A percentile compares a stretch with the other conserved stretches of the same genome.
phyloP scores from a whole-genome alignment of 257 asterid species.

The Knoxia roxburghii region DNA sequence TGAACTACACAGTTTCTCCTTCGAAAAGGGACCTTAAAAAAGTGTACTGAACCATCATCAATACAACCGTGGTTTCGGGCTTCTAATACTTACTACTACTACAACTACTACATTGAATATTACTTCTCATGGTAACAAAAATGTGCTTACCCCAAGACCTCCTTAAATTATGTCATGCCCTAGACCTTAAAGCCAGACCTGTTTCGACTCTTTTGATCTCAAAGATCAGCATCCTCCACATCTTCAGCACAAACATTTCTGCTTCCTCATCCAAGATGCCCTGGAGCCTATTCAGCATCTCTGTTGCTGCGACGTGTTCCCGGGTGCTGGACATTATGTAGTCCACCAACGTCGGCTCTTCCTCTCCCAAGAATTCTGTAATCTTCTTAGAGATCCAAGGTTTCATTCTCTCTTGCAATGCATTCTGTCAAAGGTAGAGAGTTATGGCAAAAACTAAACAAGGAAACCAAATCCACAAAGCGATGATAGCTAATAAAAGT shows the following conservation, averaged over 20 bases:
- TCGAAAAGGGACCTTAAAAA: not conserved
- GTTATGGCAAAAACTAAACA: not conserved
- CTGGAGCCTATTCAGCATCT: slow-evolving; percentile 94
- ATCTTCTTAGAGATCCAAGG: slow-evolving; percentile 98
- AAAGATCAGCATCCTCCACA: slow-evolving; percentile 99
- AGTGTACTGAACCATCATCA: not conserved
- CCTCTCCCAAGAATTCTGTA: slow-evolving; percentile 87
- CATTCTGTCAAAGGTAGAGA: slow-evolving; percentile 45
- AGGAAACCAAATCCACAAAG: not conserved
- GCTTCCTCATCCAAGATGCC: slow-evolving; percentile 95
- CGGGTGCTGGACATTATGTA: slow-evolving; percentile 83
- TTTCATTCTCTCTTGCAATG: slow-evolving; percentile 73
- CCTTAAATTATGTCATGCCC: slow-evolving; percentile 38
- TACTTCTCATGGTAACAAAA: not conserved
- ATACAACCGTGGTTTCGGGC: not conserved
- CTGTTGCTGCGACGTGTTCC: slow-evolving; percentile 82
- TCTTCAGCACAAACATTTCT: slow-evolving; percentile 97
- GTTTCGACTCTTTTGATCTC: slow-evolving; percentile 94
- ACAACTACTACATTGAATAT: not conserved
- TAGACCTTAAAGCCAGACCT: slow-evolving; percentile 55
- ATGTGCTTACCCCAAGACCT: slow-evolving; percentile 1
- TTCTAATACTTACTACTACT: not conserved
- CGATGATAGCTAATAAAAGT: too few relatives aligned
- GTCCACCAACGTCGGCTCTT: slow-evolving; percentile 85
- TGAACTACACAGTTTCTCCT: too few relatives aligned